These are phyloP conservation scores for Lyophyllum decastes DNA, from an alignment of 768 basidiomycete genomes.

Conservation along the genomic window DNA sequence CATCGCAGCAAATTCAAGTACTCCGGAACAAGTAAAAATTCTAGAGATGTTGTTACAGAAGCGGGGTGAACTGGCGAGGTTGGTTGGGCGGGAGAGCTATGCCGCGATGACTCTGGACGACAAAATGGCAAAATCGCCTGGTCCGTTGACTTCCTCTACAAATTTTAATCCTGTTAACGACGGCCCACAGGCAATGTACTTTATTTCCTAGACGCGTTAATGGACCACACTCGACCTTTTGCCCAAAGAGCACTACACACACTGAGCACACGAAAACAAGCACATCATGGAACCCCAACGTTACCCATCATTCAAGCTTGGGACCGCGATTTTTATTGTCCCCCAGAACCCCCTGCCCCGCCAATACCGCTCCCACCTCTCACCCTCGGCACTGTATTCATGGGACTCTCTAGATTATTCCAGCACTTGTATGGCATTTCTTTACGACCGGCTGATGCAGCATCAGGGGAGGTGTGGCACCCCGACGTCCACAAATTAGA, in stretches of 20 bases:
- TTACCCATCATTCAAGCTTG: slow-evolving; percentile 84
- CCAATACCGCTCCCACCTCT: slow-evolving; percentile 72
- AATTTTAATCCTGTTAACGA: not conserved
- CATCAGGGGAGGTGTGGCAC: slow-evolving; percentile 88
- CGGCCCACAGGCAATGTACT: slow-evolving; percentile 72
- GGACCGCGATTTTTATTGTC: slow-evolving; percentile 95
- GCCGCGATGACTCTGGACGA: slow-evolving; percentile 86
- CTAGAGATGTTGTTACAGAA: slow-evolving; percentile 76
- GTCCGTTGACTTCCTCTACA: slow-evolving; percentile 37
- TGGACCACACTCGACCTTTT: slow-evolving; percentile 77
- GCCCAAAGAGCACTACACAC: slow-evolving; percentile 74
- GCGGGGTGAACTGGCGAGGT: slow-evolving; percentile 77
- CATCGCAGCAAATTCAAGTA: slow-evolving; percentile 78
- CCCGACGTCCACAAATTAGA: slow-evolving; percentile 86
- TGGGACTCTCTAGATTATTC: slow-evolving; percentile 83
- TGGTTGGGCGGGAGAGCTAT: slow-evolving; percentile 86
- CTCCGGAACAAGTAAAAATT: slow-evolving; percentile 70
- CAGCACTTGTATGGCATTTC: slow-evolving; percentile 84
- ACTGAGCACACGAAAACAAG: slow-evolving; percentile 71
- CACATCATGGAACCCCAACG: slow-evolving; percentile 57
- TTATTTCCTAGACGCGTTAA: slow-evolving; percentile 80
- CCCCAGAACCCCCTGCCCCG: slow-evolving; percentile 74
- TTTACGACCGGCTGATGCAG: slow-evolving; percentile 66
- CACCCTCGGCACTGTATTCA: slow-evolving; percentile 89
- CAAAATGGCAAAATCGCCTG: slow-evolving; percentile 97